Evolutionary conservation across 2,329 filamentous ascomycete species (phyloP).

Genomic region (Monilinia fructigena): DNA sequence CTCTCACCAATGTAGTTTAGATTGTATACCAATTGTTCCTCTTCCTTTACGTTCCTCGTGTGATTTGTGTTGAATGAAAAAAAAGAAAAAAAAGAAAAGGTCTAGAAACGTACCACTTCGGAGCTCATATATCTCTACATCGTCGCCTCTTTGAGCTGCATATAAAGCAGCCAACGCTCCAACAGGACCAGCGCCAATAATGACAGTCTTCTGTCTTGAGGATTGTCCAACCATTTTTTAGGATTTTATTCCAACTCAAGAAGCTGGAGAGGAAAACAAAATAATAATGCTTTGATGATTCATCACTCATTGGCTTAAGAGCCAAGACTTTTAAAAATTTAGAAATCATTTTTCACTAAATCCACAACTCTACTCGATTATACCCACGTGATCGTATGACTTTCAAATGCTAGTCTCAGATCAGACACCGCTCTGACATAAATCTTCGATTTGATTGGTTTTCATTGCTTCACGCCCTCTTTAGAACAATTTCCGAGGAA

Average conservation of each 20-base stretch:
- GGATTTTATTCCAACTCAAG: not conserved
- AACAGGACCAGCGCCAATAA: conserved; percentile 91
- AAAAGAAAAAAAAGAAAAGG: conserved; percentile 43
- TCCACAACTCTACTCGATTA: not conserved
- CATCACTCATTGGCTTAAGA: not conserved
- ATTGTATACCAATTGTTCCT: not conserved
- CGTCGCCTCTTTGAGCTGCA: conserved; percentile 80
- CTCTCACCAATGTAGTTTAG: not conserved
- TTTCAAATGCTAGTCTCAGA: not conserved
- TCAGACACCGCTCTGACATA: conserved; percentile 12
- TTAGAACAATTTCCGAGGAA: not conserved
- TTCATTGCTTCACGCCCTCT: not conserved
- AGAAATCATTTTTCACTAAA: conserved; percentile 15
- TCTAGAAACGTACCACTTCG: conserved; percentile 65
- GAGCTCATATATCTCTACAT: conserved; percentile 93
- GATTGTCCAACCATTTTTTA: conserved; percentile 8
- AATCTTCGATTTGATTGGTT: not conserved
- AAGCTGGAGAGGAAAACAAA: not conserved
- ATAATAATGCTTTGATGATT: conserved; percentile 2
- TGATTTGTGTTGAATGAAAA: not conserved
- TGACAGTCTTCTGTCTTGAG: conserved; percentile 53
- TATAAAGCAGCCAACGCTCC: conserved; percentile 90
- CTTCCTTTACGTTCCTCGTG: not conserved
- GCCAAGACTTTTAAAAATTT: not conserved
- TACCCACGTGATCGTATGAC: not conserved